phyloP scores from a whole-genome alignment of 257 asterid genomes.

The Forsythia viridissima region DNA sequence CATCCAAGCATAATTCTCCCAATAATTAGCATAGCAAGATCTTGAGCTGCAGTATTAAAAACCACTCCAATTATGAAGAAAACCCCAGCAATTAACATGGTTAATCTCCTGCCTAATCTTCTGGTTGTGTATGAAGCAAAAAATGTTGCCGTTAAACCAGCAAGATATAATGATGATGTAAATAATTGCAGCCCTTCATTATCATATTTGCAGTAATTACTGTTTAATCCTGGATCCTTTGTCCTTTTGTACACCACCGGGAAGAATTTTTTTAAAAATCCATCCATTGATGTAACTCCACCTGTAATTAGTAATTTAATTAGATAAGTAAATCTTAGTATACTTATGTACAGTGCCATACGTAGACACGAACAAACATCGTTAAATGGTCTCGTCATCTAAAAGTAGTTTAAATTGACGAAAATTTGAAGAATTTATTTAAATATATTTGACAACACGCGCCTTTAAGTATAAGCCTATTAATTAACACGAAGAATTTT shows the following conservation, averaged over 20 bases:
- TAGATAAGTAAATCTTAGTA: background rate
- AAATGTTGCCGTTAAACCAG: slow-evolving; percentile 79
- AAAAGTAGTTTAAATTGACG: too few species aligned
- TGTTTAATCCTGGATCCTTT: slow-evolving; percentile 27
- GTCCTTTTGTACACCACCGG: slow-evolving; percentile 57
- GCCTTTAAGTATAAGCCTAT: too few species aligned
- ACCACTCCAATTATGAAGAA: slow-evolving; percentile 67
- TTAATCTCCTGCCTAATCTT: slow-evolving; percentile 58
- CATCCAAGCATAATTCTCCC: slow-evolving; percentile 86
- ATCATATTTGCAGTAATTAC: slow-evolving; percentile 90
- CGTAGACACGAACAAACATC: too few species aligned
- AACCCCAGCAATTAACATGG: slow-evolving; percentile 78
- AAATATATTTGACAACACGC: too few species aligned
- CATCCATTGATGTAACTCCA: slow-evolving; percentile 75
- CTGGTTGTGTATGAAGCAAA: slow-evolving; percentile 91
- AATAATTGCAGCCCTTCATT: slow-evolving; percentile 81
- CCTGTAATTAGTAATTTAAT: slow-evolving; percentile 37
- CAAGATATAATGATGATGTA: slow-evolving; percentile 84
- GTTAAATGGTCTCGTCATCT: too few species aligned
- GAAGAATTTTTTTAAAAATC: slow-evolving; percentile 69
- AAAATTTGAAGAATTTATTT: too few species aligned
- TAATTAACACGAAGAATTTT: too few species aligned
- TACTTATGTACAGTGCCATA: too few species aligned
- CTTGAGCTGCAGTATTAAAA: slow-evolving; percentile 71
- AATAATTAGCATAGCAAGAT: slow-evolving; percentile 85